These are phyloP conservation scores for Alternaria sp. DNA, from an alignment of 2,329 filamentous ascomycete species.

Conservation along the genomic window DNA sequence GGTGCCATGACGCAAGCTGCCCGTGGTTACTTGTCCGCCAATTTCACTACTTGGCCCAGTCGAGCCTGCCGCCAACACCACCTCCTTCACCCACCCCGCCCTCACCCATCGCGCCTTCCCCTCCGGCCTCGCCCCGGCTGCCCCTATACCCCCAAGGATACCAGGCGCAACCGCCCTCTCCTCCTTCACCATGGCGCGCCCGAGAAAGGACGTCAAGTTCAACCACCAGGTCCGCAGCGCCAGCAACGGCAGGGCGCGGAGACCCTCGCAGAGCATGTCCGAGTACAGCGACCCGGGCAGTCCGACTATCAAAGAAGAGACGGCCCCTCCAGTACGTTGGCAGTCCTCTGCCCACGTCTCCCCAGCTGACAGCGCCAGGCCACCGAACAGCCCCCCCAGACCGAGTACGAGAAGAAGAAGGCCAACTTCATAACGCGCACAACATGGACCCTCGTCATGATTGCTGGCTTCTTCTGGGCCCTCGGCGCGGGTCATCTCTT, in stretches of 20 bases:
- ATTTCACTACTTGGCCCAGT: conserved; percentile 14
- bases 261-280: conserved; percentile 73
- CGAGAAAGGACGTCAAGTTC: conserved; percentile 67
- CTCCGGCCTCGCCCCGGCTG: neutral
- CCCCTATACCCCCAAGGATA: neutral
- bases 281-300: conserved; percentile 67
- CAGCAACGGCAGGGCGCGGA: conserved; percentile 60
- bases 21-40: conserved; percentile 12
- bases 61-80: conserved; percentile 4
- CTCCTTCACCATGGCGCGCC: conserved; percentile 40
- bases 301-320: conserved; percentile 55
- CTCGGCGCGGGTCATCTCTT: conserved; percentile 98
- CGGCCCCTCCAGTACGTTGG: conserved; percentile 17
- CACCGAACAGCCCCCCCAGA: conserved; percentile 51
- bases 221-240: conserved; percentile 54
- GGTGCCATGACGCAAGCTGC: conserved; percentile 20
- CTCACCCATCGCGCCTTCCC: neutral
- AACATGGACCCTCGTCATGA: conserved; percentile 99
- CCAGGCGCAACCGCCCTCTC: conserved; percentile 7
- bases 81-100: conserved; percentile 1
- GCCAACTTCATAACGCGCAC: conserved; percentile 95
- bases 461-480: conserved; percentile 85
- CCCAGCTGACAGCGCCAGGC: conserved; percentile 37
- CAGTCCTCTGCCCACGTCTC: neutral
- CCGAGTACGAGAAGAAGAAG: conserved; percentile 98